Base-by-base conservation (phyloP, 2,329 filamentous ascomycete genomes). In the Dothideomycetes sp. region DNA sequence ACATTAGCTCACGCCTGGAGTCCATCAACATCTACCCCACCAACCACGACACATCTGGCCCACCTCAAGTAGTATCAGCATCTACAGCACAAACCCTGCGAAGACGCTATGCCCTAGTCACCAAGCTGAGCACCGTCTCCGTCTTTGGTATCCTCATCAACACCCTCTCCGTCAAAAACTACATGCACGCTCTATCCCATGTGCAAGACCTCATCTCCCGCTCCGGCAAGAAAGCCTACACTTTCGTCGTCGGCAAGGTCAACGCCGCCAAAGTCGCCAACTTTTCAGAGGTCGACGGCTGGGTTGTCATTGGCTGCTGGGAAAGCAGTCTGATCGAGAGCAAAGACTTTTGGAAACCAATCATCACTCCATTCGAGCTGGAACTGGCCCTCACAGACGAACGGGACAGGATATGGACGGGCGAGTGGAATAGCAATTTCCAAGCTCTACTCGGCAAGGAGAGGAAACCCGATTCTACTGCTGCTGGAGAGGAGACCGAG, bases 271-370 rank as follows among this genome's bases (percentile, higher is more conserved):
- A 98, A 60, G 72, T 98, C 16, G 91, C 91, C 36, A 98, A 98
- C 61, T 98, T 98, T 63, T 77, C 82, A 42, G 91, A 98, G 60
- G 77, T 98, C 4, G 89, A 87, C 32, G 89, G 87, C 12, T 98
- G 91, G 91, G 87, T 96, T 0, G 87, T 96, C 0, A 84, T 98
- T 8, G 89, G 91, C 2, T 98, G 91, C 62, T 98, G 91, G 91
- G 91, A 98, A 64, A 94, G 88, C 58, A 86, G 84, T 44, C 65
- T 96, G 37, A 76, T 98, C 4, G 89, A 95, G 51, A 86, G 87
- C 47, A 82, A 84, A 42, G 84, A 83, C 5, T 94, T 94, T 55
- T 96, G 81, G 72, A 76, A 78, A 51, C 87, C 88, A 0, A 79
- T 96, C 8, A 78, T 96, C 31, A 98, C 91, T n/a, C 89, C 89